Evolutionary conservation across 345 rosid species (phyloP).

Genomic region (Hypericum perforatum): DNA sequence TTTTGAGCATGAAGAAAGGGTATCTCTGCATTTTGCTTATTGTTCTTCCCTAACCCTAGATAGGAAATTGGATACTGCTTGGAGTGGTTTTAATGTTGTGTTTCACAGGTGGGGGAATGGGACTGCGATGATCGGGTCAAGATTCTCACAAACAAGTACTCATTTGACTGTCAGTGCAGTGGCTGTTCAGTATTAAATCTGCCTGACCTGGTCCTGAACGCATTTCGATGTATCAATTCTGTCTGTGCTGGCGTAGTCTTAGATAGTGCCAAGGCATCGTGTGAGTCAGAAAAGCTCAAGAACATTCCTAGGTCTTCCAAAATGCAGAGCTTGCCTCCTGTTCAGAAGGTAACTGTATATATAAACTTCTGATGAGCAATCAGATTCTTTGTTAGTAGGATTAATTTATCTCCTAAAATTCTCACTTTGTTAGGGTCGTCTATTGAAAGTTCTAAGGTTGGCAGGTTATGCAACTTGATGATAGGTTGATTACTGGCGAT

Average conservation of each 20-base stretch:
- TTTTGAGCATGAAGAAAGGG: conserved; percentile 1
- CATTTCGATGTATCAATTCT: conserved; percentile 43
- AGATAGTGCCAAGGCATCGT: conserved; percentile 22
- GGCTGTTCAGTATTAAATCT: conserved; percentile 57
- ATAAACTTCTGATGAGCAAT: no score
- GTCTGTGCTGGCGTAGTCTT: conserved; percentile 64
- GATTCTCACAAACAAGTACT: conserved; percentile 65
- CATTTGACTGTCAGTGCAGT: conserved; percentile 53
- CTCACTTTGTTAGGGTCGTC: background rate
- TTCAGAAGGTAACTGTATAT: conserved; percentile 28
- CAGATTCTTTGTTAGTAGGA: conserved; percentile 6
- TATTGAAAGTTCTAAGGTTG: conserved; percentile 8
- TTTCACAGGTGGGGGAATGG: conserved; percentile 67
- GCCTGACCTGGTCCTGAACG: conserved; percentile 60
- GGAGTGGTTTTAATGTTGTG: conserved; percentile 4
- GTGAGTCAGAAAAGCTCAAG: conserved; percentile 33
- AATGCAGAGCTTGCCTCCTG: conserved; percentile 20
- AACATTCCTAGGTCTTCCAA: conserved; percentile 11
- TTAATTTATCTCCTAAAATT: conserved; percentile 1
- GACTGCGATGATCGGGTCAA: conserved; percentile 54
- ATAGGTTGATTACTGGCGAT: conserved; percentile 19
- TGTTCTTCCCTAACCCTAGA: no score
- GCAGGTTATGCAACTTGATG: conserved; percentile 24
- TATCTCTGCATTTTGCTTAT: no score
- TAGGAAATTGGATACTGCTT: background rate